Evolutionary conservation across 108 stramenopile genomes (phyloP), one percentile per base, ranked within the genome.

Genomic region (Stephanodiscus minutulus): DNA sequence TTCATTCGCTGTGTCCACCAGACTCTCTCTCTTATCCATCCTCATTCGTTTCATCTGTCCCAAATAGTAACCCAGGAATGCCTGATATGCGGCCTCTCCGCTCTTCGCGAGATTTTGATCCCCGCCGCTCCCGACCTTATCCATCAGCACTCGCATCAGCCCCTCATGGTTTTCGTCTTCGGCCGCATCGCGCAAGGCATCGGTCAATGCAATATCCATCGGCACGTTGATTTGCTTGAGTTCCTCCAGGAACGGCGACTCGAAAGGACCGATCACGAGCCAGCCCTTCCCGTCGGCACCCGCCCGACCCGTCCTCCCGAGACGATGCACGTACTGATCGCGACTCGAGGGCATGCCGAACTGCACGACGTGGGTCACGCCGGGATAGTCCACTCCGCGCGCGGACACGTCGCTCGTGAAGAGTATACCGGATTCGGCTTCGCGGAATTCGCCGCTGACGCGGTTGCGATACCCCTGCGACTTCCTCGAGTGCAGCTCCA

Each of bases 321-420:
- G 83, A n/a, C 98, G 89, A 83, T 98, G 98, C 44, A 97, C 82
- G 71, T 98, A 98, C 56, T 94, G 91, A 58, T 91, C 97, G 61
- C 87, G 68, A 33, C 57, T 75, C 37, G 82, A 77, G 7, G 97
- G 77, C 29, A 91, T 68, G 15, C 96, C 92, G 61, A 96, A 73
- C 77, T 94, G 87, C 13, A 91, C 47, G 18, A 96, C 91, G 20
- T 77, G 79, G 25, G 87, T 85, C 2, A 60, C 70, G 22, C 70
- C 70, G 47, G 85, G 91, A 79, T 79, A 97, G 80, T 98, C 98
- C 48, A 97, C 85, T 27, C 98, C 97, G 31, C 98, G 81, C 18
- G 96, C 96, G 7, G 86, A 87, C 6, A 97, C 96, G 65, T 97
- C 98, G 39, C 84, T 83, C 22, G 97, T 90, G 74, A 98, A 96